Conservation (phyloP, 2,329 filamentous ascomycete species). For the Cladosporium austrohemisphaericum region DNA sequence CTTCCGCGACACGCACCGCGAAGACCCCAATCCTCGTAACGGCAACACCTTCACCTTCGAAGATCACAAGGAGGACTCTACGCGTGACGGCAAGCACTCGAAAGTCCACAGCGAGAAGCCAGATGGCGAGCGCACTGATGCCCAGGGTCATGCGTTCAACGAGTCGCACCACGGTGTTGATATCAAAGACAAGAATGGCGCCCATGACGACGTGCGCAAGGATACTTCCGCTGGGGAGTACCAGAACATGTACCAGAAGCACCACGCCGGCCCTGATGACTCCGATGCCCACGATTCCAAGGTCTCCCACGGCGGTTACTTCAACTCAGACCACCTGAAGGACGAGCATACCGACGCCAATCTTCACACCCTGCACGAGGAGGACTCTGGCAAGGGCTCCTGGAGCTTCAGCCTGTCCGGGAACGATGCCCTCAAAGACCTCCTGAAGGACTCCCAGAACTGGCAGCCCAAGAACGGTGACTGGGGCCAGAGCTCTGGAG, state of each 20-base stretch:
- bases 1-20: constrained; percentile 1
- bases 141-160: neutral
- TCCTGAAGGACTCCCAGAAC: neutral
- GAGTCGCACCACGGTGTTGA: neutral
- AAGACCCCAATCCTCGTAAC: neutral
- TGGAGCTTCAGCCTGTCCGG: neutral
- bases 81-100: neutral
- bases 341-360: constrained; percentile 13
- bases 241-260: neutral
- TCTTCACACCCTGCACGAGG: constrained; percentile 4
- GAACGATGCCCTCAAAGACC: neutral
- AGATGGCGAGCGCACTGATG: neutral
- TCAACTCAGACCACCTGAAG: constrained; percentile 1
- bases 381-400: neutral
- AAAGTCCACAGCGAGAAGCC: neutral
- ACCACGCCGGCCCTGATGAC: neutral
- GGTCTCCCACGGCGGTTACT: neutral
- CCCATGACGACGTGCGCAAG: neutral
- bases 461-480: neutral
- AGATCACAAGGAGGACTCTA: constrained; percentile 4
- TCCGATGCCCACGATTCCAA: neutral
- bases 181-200: neutral
- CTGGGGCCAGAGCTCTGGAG: no score
- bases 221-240: neutral
- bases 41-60: constrained; percentile 8